phyloP scores from a whole-genome alignment of 306 rosid genomes.

The Lathyrus aphaca region DNA sequence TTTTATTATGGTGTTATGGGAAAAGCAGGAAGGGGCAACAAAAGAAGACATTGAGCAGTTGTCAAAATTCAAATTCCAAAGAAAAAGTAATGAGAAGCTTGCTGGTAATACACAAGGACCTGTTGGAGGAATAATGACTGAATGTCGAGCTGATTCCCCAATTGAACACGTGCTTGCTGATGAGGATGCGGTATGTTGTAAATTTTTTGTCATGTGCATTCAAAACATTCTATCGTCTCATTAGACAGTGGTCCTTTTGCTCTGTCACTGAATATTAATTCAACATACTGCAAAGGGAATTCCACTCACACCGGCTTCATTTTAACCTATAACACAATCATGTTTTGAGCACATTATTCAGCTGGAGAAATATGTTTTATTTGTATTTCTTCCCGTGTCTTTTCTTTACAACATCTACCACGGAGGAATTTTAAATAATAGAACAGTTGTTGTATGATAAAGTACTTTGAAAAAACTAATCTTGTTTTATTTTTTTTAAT shows the following conservation, averaged over 20 bases:
- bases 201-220: background rate
- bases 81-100: constrained; percentile 60
- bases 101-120: constrained; percentile 58
- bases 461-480: constrained; percentile 19
- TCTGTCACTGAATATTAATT: constrained; percentile 18
- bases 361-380: constrained; percentile 24
- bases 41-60: constrained; percentile 88
- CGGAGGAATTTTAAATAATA: constrained; percentile 31
- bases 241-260: constrained; percentile 9
- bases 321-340: constrained; percentile 6
- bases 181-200: constrained; percentile 79
- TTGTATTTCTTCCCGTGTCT: constrained; percentile 7
- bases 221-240: constrained; percentile 2
- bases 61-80: constrained; percentile 76
- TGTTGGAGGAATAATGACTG: constrained; percentile 84
- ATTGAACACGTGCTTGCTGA: constrained; percentile 65
- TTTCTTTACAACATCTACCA: constrained; percentile 11
- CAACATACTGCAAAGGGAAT: constrained; percentile 32
- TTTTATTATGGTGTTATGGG: constrained; percentile 38
- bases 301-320: constrained; percentile 10
- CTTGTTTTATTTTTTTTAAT: background rate
- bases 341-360: constrained; percentile 18
- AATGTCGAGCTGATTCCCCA: constrained; percentile 76
- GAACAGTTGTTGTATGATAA: constrained; percentile 17
- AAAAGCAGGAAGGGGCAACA: constrained; percentile 92